Percentiles rank a stretch among this genome's conserved stretches.
phyloP scores from a whole-genome alignment of 1,284 basidiomycete species.

The Inonotus obliquus region DNA sequence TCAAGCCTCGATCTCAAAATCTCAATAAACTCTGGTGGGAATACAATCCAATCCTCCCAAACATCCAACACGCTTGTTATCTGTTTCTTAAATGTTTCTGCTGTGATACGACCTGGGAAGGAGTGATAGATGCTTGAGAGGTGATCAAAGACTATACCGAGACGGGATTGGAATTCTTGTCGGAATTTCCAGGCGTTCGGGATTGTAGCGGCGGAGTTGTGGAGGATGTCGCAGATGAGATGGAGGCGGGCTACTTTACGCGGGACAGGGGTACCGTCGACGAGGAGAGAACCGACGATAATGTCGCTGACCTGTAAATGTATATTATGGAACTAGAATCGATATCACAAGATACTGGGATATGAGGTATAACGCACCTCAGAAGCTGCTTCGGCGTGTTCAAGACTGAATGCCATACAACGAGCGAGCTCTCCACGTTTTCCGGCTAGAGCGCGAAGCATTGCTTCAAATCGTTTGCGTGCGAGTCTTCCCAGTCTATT shows the following conservation, averaged over 20 bases:
- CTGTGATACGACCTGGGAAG: constrained; percentile 89
- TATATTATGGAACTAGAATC: too few species aligned
- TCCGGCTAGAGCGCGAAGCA: constrained; percentile 84
- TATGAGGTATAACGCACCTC: constrained; percentile 55
- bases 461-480: constrained; percentile 78
- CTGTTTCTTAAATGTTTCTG: constrained; percentile 90
- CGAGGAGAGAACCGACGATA: constrained; percentile 77
- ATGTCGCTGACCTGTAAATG: constrained; percentile 72
- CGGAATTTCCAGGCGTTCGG: constrained; percentile 94
- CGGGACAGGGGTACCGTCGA: constrained; percentile 88
- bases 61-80: constrained; percentile 82
- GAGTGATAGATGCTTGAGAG: constrained; percentile 89
- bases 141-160: constrained; percentile 90
- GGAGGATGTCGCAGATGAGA: constrained; percentile 94
- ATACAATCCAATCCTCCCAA: constrained; percentile 97
- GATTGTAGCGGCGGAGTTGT: constrained; percentile 88
- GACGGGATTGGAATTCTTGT: constrained; percentile 81
- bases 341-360: background rate
- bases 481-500: constrained; percentile 73
- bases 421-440: constrained; percentile 88
- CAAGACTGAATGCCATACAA: constrained; percentile 93
- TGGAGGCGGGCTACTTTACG: constrained; percentile 94
- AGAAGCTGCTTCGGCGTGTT: constrained; percentile 90
- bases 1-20: constrained; percentile 71
- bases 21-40: constrained; percentile 76